Percentiles rank a stretch among this genome's conserved stretches.
These are phyloP conservation scores for Solanum habrochaites DNA, from an alignment of 257 asterid genomes.

Conservation along the genomic window DNA sequence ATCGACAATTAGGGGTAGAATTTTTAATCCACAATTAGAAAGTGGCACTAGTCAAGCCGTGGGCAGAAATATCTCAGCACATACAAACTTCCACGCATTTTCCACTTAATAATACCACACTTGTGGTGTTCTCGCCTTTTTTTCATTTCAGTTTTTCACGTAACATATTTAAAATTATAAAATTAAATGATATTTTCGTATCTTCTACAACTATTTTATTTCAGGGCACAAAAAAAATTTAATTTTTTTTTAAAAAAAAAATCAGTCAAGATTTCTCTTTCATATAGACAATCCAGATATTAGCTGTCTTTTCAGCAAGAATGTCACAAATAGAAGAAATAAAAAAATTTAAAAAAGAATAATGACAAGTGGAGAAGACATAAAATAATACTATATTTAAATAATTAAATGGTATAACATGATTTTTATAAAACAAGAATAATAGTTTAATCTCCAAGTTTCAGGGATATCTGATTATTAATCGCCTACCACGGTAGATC, in stretches of 20 bases:
- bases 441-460: neutral
- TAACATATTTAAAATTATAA: accelerated
- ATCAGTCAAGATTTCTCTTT: neutral
- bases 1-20: neutral
- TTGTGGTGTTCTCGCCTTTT: neutral
- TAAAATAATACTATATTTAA: neutral
- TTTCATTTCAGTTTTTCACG: accelerated
- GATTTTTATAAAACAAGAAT: neutral
- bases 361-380: neutral
- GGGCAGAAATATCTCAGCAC: neutral
- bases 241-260: neutral
- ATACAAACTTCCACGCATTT: neutral
- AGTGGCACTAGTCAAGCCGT: neutral
- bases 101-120: neutral
- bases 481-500: neutral
- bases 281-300: neutral
- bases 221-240: neutral
- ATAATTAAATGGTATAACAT: too few relatives aligned
- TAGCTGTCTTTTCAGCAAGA: neutral
- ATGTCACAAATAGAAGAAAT: neutral
- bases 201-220: neutral
- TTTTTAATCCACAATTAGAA: neutral
- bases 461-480: neutral
- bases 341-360: neutral
- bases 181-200: accelerated